phyloP scores from a whole-genome alignment of 2,329 filamentous ascomycete species.

The Orbilia brochopaga region DNA sequence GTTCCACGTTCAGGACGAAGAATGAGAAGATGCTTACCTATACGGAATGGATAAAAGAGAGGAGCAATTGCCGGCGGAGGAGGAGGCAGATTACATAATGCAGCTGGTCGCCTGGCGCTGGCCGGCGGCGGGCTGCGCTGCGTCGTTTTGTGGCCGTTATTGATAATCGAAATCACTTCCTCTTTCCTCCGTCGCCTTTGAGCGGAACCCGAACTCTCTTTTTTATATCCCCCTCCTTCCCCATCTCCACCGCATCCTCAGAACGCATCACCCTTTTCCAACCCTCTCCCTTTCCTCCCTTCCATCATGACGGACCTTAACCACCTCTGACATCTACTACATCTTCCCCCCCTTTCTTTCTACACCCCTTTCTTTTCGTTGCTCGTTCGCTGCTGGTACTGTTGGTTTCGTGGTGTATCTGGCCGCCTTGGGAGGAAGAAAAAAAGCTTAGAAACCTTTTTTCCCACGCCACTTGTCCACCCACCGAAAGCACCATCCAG shows the following conservation, averaged over 20 bases:
- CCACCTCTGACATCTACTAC: slow-evolving; percentile 17
- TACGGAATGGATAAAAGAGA: too few species aligned
- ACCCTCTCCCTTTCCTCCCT: slow-evolving; percentile 9
- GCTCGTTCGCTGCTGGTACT: slow-evolving; percentile 26
- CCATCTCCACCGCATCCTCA: slow-evolving; percentile 3
- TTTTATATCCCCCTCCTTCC: slow-evolving; percentile 29
- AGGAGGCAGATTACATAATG: not conserved
- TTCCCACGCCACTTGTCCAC: slow-evolving; percentile 28
- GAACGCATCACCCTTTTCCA: not conserved
- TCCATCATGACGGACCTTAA: slow-evolving; percentile 42
- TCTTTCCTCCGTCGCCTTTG: slow-evolving; percentile 9
- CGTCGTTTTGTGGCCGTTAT: not conserved
- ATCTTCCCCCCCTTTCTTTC: slow-evolving; percentile 13
- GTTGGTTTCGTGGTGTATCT: slow-evolving; percentile 17
- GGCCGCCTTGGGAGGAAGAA: slow-evolving; percentile 19
- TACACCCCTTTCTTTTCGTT: slow-evolving; percentile 1
- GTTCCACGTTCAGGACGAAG: too few species aligned
- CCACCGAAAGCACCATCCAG: slow-evolving; percentile 25
- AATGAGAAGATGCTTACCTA: too few species aligned
- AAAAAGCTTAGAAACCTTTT: slow-evolving; percentile 41
- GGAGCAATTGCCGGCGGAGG: too few species aligned
- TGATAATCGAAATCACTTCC: slow-evolving; percentile 9
- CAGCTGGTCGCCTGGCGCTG: not conserved
- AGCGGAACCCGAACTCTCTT: slow-evolving; percentile 3
- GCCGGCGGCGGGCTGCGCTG: not conserved